Evolutionary conservation across 441 rosid species (phyloP).

Genomic region (Adansonia gregorii): DNA sequence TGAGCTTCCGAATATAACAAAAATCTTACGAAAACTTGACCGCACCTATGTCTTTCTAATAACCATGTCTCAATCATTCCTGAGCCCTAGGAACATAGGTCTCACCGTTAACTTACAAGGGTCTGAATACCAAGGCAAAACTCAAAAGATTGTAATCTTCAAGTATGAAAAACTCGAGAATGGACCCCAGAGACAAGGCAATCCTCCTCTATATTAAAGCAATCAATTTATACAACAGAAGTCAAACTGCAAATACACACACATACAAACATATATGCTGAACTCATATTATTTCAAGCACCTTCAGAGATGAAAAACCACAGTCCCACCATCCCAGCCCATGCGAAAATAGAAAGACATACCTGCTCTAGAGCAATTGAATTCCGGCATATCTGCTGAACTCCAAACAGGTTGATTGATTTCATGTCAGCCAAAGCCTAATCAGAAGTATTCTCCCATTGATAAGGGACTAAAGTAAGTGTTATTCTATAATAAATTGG

Average conservation of each 20-base stretch:
- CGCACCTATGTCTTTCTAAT: background rate
- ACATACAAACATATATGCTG: background rate
- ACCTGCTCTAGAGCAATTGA: conserved; percentile 98
- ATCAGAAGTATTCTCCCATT: conserved; percentile 30
- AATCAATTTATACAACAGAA: background rate
- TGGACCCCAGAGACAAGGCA: background rate
- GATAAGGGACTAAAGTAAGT: background rate
- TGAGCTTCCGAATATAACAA: background rate
- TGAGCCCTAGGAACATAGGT: background rate
- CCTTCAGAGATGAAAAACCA: background rate
- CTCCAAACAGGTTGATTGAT: conserved; percentile 93
- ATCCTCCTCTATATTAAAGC: background rate
- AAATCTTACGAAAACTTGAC: background rate
- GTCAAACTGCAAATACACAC: background rate
- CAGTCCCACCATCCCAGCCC: background rate
- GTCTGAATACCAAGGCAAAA: background rate
- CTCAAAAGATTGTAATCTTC: background rate
- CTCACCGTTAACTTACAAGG: background rate
- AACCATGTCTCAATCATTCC: background rate
- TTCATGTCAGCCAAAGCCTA: conserved; percentile 91
- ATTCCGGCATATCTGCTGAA: conserved; percentile 96
- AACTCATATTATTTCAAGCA: background rate
- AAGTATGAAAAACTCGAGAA: background rate
- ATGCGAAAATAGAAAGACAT: conserved; percentile 15
- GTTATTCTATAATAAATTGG: background rate